These are phyloP conservation scores for Podaxis sp. DNA, from an alignment of 768 basidiomycete species.

Conservation along the genomic window DNA sequence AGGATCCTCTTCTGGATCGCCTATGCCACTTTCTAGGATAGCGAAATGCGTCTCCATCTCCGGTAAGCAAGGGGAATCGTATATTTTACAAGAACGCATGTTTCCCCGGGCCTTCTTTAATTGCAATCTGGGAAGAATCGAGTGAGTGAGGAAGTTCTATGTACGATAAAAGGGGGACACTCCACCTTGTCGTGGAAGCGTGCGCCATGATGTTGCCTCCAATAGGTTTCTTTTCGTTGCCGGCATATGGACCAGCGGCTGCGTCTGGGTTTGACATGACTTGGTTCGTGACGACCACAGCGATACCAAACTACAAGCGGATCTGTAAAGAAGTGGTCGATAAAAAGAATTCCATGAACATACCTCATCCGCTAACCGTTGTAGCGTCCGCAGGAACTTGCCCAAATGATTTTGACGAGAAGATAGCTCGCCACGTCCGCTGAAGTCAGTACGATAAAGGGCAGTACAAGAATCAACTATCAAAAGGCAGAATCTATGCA, in stretches of 20 bases:
- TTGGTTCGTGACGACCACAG: constrained; percentile 96
- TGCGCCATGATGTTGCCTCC: constrained; percentile 99
- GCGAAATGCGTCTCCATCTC: constrained; percentile 96
- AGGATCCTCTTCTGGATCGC: constrained; percentile 88
- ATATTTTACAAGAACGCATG: constrained; percentile 93
- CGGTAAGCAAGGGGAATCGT: constrained; percentile 96
- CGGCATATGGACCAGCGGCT: constrained; percentile 81
- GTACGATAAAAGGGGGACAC: constrained; percentile 5
- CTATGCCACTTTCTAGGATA: constrained; percentile 87
- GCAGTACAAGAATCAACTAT: constrained; percentile 97
- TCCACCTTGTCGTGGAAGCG: constrained; percentile 92
- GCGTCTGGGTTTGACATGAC: constrained; percentile 99
- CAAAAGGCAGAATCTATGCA: constrained; percentile 84
- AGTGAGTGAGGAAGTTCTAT: constrained; percentile 3
- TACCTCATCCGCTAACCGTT: constrained; percentile 96
- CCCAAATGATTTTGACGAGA: constrained; percentile 95
- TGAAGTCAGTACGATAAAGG: constrained; percentile 93
- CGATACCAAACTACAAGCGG: constrained; percentile 81
- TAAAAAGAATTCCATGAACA: constrained; percentile 15
- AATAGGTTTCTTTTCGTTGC: constrained; percentile 96
- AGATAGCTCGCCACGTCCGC: constrained; percentile 91
- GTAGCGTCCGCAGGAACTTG: constrained; percentile 90
- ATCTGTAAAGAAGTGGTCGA: constrained; percentile 15
- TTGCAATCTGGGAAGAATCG: constrained; percentile 57
- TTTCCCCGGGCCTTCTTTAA: constrained; percentile 91